Evolutionary conservation across 2,329 filamentous ascomycete genomes (phyloP).

Genomic region (Pseudogymnoascus pannorum): DNA sequence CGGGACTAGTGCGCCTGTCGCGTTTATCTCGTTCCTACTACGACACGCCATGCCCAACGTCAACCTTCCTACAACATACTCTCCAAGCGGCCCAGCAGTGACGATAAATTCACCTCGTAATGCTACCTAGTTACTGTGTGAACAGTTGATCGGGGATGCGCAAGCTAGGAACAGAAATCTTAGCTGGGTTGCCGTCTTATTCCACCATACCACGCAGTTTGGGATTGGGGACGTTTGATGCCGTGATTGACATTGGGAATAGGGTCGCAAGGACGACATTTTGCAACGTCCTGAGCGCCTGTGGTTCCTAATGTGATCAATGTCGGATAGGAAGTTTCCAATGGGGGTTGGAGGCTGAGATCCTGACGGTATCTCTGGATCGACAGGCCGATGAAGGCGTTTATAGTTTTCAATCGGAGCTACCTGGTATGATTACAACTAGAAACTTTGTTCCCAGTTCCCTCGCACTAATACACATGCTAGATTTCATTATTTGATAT

Average conservation of each 20-base stretch:
- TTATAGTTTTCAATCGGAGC: slow-evolving; percentile 34
- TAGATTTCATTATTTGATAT: neutral
- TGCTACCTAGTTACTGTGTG: slow-evolving; percentile 9
- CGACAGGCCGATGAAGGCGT: slow-evolving; percentile 3
- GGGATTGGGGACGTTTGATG: neutral
- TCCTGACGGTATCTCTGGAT: neutral
- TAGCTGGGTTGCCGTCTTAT: slow-evolving; percentile 21
- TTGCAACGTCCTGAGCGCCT: slow-evolving; percentile 26
- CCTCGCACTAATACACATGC: neutral
- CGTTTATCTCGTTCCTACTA: slow-evolving; percentile 10
- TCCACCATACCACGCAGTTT: neutral
- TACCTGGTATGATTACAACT: slow-evolving; percentile 20
- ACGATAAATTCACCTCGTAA: slow-evolving; percentile 24
- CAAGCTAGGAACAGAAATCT: slow-evolving; percentile 32
- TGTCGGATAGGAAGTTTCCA: slow-evolving; percentile 12
- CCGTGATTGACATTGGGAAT: slow-evolving; percentile 2
- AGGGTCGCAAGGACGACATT: slow-evolving; percentile 25
- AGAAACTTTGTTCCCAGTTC: neutral
- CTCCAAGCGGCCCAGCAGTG: slow-evolving; percentile 24
- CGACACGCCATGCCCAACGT: slow-evolving; percentile 11
- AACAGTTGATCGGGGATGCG: slow-evolving; percentile 22
- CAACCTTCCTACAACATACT: slow-evolving; percentile 15
- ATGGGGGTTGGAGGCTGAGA: slow-evolving; percentile 17
- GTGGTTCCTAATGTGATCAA: slow-evolving; percentile 12
- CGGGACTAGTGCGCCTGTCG: slow-evolving; percentile 10